These are phyloP conservation scores for Suillus hirtellus DNA, from an alignment of 768 basidiomycete genomes.

Conservation along the genomic window DNA sequence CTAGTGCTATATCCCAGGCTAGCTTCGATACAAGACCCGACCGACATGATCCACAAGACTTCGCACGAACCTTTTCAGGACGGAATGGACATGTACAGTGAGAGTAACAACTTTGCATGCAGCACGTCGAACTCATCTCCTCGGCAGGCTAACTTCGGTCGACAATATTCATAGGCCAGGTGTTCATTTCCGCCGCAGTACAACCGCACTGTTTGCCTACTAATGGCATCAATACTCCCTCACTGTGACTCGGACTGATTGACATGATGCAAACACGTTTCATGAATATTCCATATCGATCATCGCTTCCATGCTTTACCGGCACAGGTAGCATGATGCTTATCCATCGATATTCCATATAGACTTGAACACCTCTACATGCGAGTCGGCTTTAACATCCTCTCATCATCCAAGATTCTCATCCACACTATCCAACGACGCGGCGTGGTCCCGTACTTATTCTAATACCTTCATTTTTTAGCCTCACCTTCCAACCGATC, in stretches of 20 bases:
- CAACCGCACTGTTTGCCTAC: not conserved
- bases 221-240: not conserved
- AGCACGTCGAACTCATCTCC: not conserved
- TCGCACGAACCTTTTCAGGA: too few species aligned
- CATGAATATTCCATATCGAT: not conserved
- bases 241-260: not conserved
- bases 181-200: not conserved
- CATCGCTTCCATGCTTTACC: not conserved
- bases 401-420: not conserved
- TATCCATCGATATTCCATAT: not conserved
- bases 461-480: not conserved
- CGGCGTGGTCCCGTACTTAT: not conserved
- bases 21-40: too few species aligned
- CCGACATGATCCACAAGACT: too few species aligned
- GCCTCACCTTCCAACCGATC: not conserved
- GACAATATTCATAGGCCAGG: not conserved
- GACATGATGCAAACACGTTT: slow-evolving; percentile 6
- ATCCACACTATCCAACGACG: not conserved
- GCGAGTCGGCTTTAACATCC: not conserved
- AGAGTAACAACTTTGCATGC: not conserved
- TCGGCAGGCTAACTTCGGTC: not conserved
- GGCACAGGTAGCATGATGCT: not conserved
- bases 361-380: not conserved
- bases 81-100: not conserved
- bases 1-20: too few species aligned